Evolutionary conservation across 371 early-diverging fungal species (phyloP).

Genomic region (Cokeromyces recurvatus): DNA sequence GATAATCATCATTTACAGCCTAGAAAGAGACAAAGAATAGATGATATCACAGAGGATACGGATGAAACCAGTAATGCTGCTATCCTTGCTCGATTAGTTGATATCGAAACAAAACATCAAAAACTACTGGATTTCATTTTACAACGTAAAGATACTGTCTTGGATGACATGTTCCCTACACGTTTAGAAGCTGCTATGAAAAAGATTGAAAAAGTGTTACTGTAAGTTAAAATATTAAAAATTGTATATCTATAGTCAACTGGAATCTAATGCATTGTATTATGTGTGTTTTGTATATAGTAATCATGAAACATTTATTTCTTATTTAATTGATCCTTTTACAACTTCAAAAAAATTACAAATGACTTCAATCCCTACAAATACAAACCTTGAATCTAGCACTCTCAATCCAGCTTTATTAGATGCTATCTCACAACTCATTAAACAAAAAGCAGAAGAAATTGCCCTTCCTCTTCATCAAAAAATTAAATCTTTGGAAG

Average conservation of each 20-base stretch:
- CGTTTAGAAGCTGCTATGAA: conserved; percentile 13
- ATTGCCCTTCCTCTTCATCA: conserved; percentile 2
- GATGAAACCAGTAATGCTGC: too few relatives aligned
- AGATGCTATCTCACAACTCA: conserved; percentile 11
- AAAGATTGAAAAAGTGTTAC: conserved; percentile 18
- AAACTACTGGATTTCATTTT: conserved; percentile 19
- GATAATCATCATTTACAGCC: too few relatives aligned
- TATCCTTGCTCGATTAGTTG: neutral
- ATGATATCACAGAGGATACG: neutral
- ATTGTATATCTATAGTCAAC: too few relatives aligned
- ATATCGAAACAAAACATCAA: conserved; percentile 15
- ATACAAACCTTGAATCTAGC: neutral
- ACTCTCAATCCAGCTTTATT: conserved; percentile 12
- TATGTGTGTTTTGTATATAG: conserved; percentile 8
- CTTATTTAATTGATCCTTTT: conserved; percentile 20
- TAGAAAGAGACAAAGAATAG: conserved; percentile 10
- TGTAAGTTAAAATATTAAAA: conserved; percentile 13
- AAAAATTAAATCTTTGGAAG: conserved; percentile 14
- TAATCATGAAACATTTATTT: conserved; percentile 22
- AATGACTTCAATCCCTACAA: neutral
- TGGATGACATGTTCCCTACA: conserved; percentile 13
- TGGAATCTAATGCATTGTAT: too few relatives aligned
- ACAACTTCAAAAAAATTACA: neutral
- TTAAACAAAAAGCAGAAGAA: conserved; percentile 14
- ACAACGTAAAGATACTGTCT: conserved; percentile 19